Evolutionary conservation across 176 grass and related monocot species (phyloP).

Genomic region (Cymbopogon citratus): DNA sequence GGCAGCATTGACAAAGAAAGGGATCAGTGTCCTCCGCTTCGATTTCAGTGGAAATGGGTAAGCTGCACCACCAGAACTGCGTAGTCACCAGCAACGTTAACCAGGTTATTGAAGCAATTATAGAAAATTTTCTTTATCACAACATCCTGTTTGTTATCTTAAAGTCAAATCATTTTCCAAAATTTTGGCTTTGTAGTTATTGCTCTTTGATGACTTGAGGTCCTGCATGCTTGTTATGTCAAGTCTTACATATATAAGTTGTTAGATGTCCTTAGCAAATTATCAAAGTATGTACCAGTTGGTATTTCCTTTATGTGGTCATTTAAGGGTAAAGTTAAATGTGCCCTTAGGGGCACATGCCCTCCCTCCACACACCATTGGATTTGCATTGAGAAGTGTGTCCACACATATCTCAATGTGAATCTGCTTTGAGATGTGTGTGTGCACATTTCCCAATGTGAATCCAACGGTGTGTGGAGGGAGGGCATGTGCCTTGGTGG

Average conservation of each 20-base stretch:
- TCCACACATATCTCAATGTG: too few relatives aligned
- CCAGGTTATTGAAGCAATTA: neutral
- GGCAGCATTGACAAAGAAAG: constrained; percentile 48
- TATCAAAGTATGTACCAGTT: neutral
- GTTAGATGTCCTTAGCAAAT: neutral
- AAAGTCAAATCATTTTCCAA: neutral
- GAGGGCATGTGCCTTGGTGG: too few relatives aligned
- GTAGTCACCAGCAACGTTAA: neutral
- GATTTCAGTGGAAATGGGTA: constrained; percentile 97
- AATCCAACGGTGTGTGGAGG: too few relatives aligned
- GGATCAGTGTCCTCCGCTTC: constrained; percentile 63
- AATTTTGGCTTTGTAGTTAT: neutral
- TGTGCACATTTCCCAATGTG: too few relatives aligned
- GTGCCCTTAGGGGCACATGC: too few relatives aligned
- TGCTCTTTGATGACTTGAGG: neutral
- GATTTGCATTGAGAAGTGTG: too few relatives aligned
- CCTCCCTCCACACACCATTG: too few relatives aligned
- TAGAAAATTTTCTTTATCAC: neutral
- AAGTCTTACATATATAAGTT: neutral
- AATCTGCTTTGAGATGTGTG: too few relatives aligned
- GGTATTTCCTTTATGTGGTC: neutral
- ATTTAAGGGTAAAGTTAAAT: too few relatives aligned
- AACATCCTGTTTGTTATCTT: neutral
- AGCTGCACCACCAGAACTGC: neutral
- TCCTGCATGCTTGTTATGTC: neutral